Evolutionary conservation across 1,284 basidiomycete genomes (phyloP).

Genomic region (Ganoderma lingzhi): DNA sequence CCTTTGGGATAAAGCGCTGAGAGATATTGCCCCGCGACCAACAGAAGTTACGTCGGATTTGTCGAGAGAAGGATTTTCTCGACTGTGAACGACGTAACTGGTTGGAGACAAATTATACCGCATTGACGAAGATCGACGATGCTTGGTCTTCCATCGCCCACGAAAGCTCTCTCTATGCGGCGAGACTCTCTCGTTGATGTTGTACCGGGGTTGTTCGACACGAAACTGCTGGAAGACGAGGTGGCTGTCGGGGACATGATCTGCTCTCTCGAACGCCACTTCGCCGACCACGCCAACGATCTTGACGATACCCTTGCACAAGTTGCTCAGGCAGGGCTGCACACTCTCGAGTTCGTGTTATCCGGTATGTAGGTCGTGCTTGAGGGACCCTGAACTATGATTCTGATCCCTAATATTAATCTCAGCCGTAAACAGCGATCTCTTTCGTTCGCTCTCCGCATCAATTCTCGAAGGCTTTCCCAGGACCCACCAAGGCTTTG

Average conservation of each 20-base stretch:
- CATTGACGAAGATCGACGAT: background rate
- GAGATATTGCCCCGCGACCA: background rate
- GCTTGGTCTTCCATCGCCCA: background rate
- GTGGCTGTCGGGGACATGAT: background rate
- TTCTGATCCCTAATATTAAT: background rate
- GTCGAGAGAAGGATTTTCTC: background rate
- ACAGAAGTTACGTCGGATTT: background rate
- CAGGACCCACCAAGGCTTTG: background rate
- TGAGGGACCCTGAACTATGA: too few species aligned
- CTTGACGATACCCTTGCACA: background rate
- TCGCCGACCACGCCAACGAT: background rate
- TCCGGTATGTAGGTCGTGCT: background rate
- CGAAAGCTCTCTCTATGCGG: background rate
- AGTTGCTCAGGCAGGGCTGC: background rate
- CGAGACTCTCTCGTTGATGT: background rate
- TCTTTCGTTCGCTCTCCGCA: background rate
- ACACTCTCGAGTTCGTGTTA: background rate
- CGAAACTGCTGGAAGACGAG: background rate
- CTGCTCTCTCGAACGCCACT: background rate
- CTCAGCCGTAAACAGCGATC: background rate
- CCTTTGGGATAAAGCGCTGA: background rate
- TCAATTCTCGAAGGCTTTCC: background rate
- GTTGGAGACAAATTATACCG: background rate
- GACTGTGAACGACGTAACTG: background rate
- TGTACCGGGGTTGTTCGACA: slow-evolving; percentile 10